Base-by-base conservation (phyloP, 2,329 filamentous ascomycete genomes). In the Penicillium rolfsii region DNA sequence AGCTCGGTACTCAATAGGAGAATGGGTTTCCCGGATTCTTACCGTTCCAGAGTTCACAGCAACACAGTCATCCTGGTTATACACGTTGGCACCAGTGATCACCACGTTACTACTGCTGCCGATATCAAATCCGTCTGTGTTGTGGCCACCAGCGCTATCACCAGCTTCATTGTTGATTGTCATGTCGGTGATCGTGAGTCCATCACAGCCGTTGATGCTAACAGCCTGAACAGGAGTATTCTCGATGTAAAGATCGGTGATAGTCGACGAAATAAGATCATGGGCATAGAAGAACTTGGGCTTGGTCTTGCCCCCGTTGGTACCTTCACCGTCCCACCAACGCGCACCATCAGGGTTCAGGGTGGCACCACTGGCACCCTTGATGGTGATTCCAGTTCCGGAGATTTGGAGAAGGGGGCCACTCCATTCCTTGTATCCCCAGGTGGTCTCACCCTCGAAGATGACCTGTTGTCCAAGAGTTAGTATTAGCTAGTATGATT, bases 21-120 rank as follows among this genome's bases (percentile, higher is more conserved):
- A 45, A 1, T 33, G 8, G 7, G 14, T n/a, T 1, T 5, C 6
- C 1, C 4, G 5, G 14, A 6, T 11, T 55, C 65, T 33, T 61
- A 73, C 71, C 45, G 70, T 66, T 28, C 81, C 82, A 2, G 82
- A 85, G 76, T 86, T 87, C 62, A 85, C 70, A 28, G 85, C 84
- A 7, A 87, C 77, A 65, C 85, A 87, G 69, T 87, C 85, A 60
- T 87, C 85, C 74, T 87, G 85, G 77, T 87, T 87, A 70, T 84
- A 80, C 57, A 87, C 79, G 36, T 76, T 79, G 43, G 83, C 83
- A 40, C 81, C 81, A 19, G 76, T 77, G 62, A 87, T 86, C 60
- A 76, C 80, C 26, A 87, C 77, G 43, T 78, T 78, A 24, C 70
- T 77, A 38, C 80, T 84, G 38, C 71, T 76, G 53, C 83, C 82